Base-by-base conservation (phyloP, 1,284 basidiomycete genomes). In the Marasmius oreades region DNA sequence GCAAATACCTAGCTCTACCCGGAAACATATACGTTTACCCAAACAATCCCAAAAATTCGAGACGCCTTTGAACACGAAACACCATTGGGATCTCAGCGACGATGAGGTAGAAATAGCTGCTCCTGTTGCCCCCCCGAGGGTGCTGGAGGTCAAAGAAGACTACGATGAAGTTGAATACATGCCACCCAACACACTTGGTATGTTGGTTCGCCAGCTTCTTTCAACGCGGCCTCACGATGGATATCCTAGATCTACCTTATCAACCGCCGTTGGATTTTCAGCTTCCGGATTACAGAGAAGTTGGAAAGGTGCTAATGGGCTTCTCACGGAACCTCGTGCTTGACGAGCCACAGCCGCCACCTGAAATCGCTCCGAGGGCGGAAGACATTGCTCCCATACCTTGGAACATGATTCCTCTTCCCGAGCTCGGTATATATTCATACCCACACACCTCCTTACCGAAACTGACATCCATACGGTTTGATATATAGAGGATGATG, bases 161-260 rank as follows among this genome's bases (percentile, higher is more conserved):
- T 74, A 76, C 53, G 86, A 85, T 61, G 89, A 91, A 66, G 76
- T 91, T 37, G 90, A 92, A 67, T 91, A 90, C 64, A 85, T 87
- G 80, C 78, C 89, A 28, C 89, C 89, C 5, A 87, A 84, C 61
- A 80, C 79, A 7, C 70, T 81, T 18, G 79, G 88, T 89, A 61
- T 60, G 81, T 70, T 4, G 24, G 34, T 18, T 22, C 26, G 16
- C 39, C 34, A 18, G 36, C 50, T 39, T 55, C n/a, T 39, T 14
- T 26, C 26, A 37, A 37, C 37, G 18, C 58, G 50, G 26, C 28
- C 51, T 57, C 36, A 61, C 51, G 48, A 45, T 20, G 44, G 11
- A 18, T 26, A 6, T 4, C 5, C 1, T 58, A 84, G 84, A 82
- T 46, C 61, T 77, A 20, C 70, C 77, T 0, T 85, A 80, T 57